Base-by-base conservation (phyloP, 306 rosid species). In the Mimosa pudica region DNA sequence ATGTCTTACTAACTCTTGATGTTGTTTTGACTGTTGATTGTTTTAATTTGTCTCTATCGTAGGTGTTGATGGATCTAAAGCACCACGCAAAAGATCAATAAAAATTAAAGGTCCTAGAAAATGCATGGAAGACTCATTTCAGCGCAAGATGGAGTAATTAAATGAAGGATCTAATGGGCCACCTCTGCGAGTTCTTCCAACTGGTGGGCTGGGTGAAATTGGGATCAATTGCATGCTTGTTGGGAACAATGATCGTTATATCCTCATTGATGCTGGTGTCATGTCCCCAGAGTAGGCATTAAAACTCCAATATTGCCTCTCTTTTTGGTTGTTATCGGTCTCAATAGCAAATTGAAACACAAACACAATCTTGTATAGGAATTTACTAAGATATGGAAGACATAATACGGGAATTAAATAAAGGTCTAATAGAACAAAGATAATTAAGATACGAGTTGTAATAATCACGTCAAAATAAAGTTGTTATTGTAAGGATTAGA, bases 151-250 rank as follows among this genome's bases (percentile, higher is more conserved):
- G 98, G 98, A 93, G 72, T 91, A 91, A 72, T 94, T 94, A 84
- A 93, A 95, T 10, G 99, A 95, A 85, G 99, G 99, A 10, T 75
- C 87, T 35, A 95, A 93, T 58, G 99, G 99, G 24, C 99, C 99
- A 3, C 98, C 99, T 13, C 85, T 95, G 32, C 97, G 99, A 3
- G 86, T 95, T 85, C 88, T 95, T 71, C 99, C 99, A n/a, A 95
- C 93, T 54, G 99, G 99, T 49, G 99, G 98, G 51, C 82, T 95
- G 63, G 99, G 99, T 76, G 99, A 95, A 88, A 95, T 95, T 63
- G 99, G 98, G 73, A 95, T 95, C 98, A 95, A 95, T 78, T 95
- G 99, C 82, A 95, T 95, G 98, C 93, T 95, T 70, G 99, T 95
- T 68, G 99, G 99, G 74, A 93, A 93, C 81, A 77, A 91, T 80